Base-by-base conservation (phyloP, 257 asterid species). In the Ligustrum vulgare region DNA sequence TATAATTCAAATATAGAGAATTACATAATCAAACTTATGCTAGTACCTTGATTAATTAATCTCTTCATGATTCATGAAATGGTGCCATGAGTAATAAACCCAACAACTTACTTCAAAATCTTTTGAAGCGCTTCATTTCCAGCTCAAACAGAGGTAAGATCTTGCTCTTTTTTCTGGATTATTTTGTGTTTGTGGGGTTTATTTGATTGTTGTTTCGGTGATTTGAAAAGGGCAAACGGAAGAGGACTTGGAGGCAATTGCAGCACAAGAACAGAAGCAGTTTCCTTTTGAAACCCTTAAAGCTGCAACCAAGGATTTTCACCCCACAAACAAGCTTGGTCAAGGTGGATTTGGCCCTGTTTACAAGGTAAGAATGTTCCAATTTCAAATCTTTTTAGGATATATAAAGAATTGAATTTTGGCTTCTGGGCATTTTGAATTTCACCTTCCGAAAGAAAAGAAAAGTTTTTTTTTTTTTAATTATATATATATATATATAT, bases 281-380 rank as follows among this genome's bases (percentile, higher is more conserved):
- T 89, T 90, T 76, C 72, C 83, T 11, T 91, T 86, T 80, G 88
- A 90, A 56, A 77, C 67, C 80, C 87, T 88, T 58, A 87, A 80
- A 71, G 62, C 83, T 45, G 91, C 93, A 33, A 88, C 93, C 69
- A 81, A 65, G 70, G 77, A 88, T 70, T 88, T 88, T 49, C 88
- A 88, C 36, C 73, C 43, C n/a, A 79, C 67, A 56, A 72, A 77
- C 56, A 86, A 88, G 86, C 93, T 88, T 80, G 93, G 93, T 33
- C 84, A 86, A 80, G 93, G 93, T 37, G 93, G 93, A 3, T 88
- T 88, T 80, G 93, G 93, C 37, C 88, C 91, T 11, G 90, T 86
- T 68, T 84, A 68, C 80, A 86, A 88, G 94, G 97, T 89, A 58
- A 65, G 63, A 54, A 54, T 54, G 9, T 5, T n/a, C 63, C 5